Evolutionary conservation across 106 monocot genomes (phyloP).

Genomic region (Acanthochlamys bracteata): DNA sequence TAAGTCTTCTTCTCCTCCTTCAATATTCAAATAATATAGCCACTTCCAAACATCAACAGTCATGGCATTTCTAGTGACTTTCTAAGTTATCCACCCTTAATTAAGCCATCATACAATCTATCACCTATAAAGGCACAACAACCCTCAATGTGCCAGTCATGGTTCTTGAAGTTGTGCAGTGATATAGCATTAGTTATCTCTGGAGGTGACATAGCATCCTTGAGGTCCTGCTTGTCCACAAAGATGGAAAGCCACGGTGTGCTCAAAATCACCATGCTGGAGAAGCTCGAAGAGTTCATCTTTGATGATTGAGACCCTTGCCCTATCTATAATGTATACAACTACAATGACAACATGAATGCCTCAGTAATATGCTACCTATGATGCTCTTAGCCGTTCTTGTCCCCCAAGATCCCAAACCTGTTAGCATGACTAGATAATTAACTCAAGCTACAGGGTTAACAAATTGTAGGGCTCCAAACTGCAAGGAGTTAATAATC

Average conservation of each 20-base stretch:
- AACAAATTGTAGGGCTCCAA: too few relatives aligned
- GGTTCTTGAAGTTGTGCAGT: constrained; percentile 92
- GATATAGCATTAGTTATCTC: constrained; percentile 93
- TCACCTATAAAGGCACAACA: constrained; percentile 81
- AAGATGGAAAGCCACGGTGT: constrained; percentile 76
- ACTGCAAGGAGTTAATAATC: too few relatives aligned
- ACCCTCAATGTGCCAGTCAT: constrained; percentile 98
- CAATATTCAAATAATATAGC: too few relatives aligned
- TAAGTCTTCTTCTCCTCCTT: too few relatives aligned
- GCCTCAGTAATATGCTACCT: constrained; percentile 88
- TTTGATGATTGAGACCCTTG: constrained; percentile 78
- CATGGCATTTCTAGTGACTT: constrained; percentile 52
- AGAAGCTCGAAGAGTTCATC: constrained; percentile 88
- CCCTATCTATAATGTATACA: constrained; percentile 88
- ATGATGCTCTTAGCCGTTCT: constrained; percentile 73
- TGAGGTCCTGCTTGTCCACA: constrained; percentile 96
- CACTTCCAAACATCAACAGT: constrained; percentile 5
- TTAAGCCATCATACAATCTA: constrained; percentile 79
- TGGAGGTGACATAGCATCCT: constrained; percentile 95
- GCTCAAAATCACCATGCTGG: constrained; percentile 68
- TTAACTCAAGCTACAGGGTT: too few relatives aligned
- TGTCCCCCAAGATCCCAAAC: constrained; percentile 98
- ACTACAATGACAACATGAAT: constrained; percentile 86
- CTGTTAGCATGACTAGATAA: too few relatives aligned
- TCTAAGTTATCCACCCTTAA: constrained; percentile 90